Base-by-base conservation (phyloP, 768 basidiomycete genomes). In the Mrakia blollopis region DNA sequence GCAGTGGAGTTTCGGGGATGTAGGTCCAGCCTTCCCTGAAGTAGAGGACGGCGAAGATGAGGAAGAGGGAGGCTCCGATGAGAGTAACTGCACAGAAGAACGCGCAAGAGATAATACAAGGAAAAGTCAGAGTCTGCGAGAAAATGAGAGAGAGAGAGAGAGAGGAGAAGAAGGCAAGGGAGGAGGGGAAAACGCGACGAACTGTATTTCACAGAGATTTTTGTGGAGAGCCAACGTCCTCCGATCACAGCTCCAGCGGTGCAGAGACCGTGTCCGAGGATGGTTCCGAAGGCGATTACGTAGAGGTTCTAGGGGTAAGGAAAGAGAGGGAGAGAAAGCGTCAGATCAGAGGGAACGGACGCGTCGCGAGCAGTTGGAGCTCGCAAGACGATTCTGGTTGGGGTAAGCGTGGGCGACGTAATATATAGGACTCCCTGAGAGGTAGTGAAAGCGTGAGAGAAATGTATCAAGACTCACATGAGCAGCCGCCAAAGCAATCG, bases 141-240 rank as follows among this genome's bases (percentile, higher is more conserved):
- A n/a, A n/a, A n/a, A 65, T 10, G 39, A 5, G 32, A 23, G 37
- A 41, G 25, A 11, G 32, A 25, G 65, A 44, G 23, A 30, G 39
- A 28, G 8, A 65, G 11, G 60, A 71, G 39, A 28, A 41, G 39
- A 7, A 47, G n/a, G 63, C 21, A 39, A n/a, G 67, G 35, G 16
- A 41, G 30, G 28, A 25, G 16, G 47, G 23, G 28, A 4, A 44
- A 14, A 44, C 44, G 30, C 16, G 68, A 85, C 91, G 78, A 75
- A 95, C 94, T 91, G 82, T 94, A 91, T 84, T 96, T 98, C 67
- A 97, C 92, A 25, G 93, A 94, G 79, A 99, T 92, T 85, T 93
- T 94, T 3, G 91, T 95, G 0, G 94, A 94, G 41, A 98, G 85
- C 82, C 91, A 97, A 25, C 93, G 88, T 3, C 97, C 97, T 0